A percentile compares a stretch with the other conserved stretches of the same genome.
phyloP scores from a whole-genome alignment of 306 rosid species.

The Dicorynia guianensis region DNA sequence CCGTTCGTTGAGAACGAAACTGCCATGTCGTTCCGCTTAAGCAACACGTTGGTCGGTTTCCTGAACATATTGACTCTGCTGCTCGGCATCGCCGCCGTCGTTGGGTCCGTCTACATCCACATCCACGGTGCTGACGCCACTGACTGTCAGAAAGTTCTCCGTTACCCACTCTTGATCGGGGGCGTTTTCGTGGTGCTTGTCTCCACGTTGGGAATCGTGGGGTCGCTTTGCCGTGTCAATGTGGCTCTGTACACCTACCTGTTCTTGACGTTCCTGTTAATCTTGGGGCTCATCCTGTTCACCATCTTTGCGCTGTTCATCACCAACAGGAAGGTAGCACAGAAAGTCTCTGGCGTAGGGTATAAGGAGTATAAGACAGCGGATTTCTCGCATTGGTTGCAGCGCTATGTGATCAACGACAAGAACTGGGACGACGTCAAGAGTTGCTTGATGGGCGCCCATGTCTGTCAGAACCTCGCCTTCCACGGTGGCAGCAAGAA shows the following conservation, averaged over 20 bases:
- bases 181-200: conserved; percentile 52
- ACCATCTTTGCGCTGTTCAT: conserved; percentile 61
- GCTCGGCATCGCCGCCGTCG: conserved; percentile 44
- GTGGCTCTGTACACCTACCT: conserved; percentile 58
- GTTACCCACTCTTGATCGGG: conserved; percentile 55
- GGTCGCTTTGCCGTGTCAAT: conserved; percentile 55
- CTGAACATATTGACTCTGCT: conserved; percentile 52
- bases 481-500: conserved; percentile 1
- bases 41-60: conserved; percentile 56
- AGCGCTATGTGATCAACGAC: conserved; percentile 59
- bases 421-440: conserved; percentile 59
- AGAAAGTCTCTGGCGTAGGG: conserved; percentile 49
- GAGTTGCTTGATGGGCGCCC: conserved; percentile 57
- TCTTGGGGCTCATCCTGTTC: conserved; percentile 54
- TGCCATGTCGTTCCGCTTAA: conserved; percentile 48
- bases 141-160: conserved; percentile 60
- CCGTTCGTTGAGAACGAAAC: too few species aligned
- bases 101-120: conserved; percentile 49
- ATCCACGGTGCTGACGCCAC: conserved; percentile 35
- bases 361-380: conserved; percentile 45
- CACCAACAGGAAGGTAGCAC: conserved; percentile 55
- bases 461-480: conserved; percentile 49
- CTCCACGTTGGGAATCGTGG: conserved; percentile 59
- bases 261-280: conserved; percentile 47
- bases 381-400: conserved; percentile 72